These are phyloP conservation scores for Herpetomonas tarakana DNA, from an alignment of 208 protist genomes.

Conservation along the genomic window DNA sequence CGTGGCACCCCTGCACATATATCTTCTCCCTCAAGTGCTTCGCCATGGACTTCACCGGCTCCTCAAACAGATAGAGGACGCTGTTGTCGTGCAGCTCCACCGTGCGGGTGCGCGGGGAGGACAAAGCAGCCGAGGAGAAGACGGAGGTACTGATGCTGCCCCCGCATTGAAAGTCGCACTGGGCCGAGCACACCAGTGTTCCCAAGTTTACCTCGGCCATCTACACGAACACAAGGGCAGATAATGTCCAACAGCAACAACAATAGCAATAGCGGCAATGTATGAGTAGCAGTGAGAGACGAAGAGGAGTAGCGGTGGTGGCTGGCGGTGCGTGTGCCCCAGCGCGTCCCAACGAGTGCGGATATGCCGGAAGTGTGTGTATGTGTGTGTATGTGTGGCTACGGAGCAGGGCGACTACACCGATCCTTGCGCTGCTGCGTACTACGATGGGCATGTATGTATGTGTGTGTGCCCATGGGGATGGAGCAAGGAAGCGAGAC, in stretches of 20 bases:
- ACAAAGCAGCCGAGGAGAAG: background rate
- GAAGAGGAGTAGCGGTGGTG: no score
- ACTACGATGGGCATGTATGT: no score
- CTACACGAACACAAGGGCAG: background rate
- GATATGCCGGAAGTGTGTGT: no score
- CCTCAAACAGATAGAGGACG: conserved; percentile 60
- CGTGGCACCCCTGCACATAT: conserved; percentile 38
- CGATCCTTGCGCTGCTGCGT: no score
- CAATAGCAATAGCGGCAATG: no score
- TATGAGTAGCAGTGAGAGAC: no score
- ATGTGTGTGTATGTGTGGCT: no score
- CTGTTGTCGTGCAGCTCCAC: conserved; percentile 55
- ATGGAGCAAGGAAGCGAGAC: no score
- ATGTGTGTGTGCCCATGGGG: no score
- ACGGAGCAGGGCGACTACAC: no score
- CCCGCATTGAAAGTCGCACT: conserved; percentile 32
- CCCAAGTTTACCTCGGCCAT: conserved; percentile 39
- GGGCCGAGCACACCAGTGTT: conserved; percentile 39
- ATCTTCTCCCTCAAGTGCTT: conserved; percentile 53
- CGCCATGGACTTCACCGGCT: conserved; percentile 54
- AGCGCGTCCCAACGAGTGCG: no score
- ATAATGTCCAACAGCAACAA: conserved; percentile 8
- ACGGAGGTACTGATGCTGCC: background rate
- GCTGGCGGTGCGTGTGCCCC: no score
- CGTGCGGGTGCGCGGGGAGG: conserved; percentile 26